Percentiles rank a stretch among this genome's conserved stretches.
phyloP scores from a whole-genome alignment of 108 stramenopile species.

The Nitzschia putrida region DNA sequence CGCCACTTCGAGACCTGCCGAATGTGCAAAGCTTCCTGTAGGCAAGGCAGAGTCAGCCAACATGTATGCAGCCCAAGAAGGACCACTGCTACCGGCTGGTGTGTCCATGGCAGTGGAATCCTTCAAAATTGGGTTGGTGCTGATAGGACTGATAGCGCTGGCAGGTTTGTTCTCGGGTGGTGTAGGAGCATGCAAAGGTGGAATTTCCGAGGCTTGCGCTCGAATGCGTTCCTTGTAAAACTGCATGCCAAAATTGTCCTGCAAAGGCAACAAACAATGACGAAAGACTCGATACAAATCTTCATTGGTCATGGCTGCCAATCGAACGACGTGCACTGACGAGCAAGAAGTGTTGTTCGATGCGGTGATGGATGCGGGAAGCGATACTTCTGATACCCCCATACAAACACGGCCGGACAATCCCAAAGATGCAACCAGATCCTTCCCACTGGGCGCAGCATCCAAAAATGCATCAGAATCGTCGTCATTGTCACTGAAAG shows the following conservation, averaged over 20 bases:
- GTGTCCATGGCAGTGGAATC: not conserved
- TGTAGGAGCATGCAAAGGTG: conserved; percentile 8
- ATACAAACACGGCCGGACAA: conserved; percentile 39
- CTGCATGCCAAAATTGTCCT: conserved; percentile 35
- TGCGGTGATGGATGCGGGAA: conserved; percentile 1
- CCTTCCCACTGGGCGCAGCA: not conserved
- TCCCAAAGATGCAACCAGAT: not conserved
- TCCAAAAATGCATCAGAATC: not conserved
- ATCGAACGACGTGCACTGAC: conserved; percentile 33
- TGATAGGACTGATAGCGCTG: not conserved
- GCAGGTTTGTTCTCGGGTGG: not conserved
- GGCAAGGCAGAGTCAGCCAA: conserved; percentile 80
- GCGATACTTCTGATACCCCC: conserved; percentile 33
- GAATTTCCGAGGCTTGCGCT: conserved; percentile 26
- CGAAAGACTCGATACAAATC: conserved; percentile 63
- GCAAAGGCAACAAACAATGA: conserved; percentile 40
- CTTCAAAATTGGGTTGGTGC: not conserved
- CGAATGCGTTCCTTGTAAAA: conserved; percentile 59
- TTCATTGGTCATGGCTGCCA: conserved; percentile 56
- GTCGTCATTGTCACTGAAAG: too few species aligned
- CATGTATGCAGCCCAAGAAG: conserved; percentile 43
- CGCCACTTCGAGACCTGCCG: conserved; percentile 79
- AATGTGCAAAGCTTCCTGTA: conserved; percentile 86
- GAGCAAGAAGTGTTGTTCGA: not conserved
- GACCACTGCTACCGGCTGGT: too few species aligned